Evolutionary conservation across 768 basidiomycete genomes (phyloP).

Genomic region (Lentinus tigrinus): DNA sequence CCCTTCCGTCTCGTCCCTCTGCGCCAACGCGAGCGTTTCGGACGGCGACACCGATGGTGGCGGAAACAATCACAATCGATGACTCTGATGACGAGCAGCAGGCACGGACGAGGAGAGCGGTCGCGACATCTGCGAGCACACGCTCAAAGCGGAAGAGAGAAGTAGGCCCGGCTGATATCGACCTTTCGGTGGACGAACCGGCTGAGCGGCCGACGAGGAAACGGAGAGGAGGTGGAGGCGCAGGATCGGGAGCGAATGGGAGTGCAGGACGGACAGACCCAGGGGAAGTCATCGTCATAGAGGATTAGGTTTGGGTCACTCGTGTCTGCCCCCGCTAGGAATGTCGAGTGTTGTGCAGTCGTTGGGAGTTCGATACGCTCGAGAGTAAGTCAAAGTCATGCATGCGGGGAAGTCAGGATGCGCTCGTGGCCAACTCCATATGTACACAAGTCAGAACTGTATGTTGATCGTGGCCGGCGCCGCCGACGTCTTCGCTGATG

Average conservation of each 20-base stretch:
- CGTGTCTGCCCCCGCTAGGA: no score
- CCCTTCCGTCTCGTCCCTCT: not conserved
- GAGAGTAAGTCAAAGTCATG: no score
- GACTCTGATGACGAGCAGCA: conserved; percentile 26
- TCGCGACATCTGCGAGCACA: not conserved
- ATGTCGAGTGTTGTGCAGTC: no score
- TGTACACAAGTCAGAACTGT: no score
- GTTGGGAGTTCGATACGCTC: no score
- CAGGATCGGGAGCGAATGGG: not conserved
- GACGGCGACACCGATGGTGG: not conserved
- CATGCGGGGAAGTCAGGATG: no score
- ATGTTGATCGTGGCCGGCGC: no score
- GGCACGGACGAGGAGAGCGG: not conserved
- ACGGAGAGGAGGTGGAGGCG: conserved; percentile 3
- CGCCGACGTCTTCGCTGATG: no score
- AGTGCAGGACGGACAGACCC: not conserved
- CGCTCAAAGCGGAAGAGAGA: conserved; percentile 24
- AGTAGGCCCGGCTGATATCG: conserved; percentile 3
- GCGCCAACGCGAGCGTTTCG: not conserved
- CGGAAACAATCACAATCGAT: conserved; percentile 26
- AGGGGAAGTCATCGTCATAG: conserved; percentile 29
- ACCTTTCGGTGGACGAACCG: conserved; percentile 8
- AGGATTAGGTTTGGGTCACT: conserved; percentile 14
- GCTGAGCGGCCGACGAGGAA: conserved; percentile 1
- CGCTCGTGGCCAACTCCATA: no score